A percentile compares a stretch with the other conserved stretches of the same genome.
Conservation (phyloP, 768 basidiomycete genomes). For the Lactifluus subvellereus region DNA sequence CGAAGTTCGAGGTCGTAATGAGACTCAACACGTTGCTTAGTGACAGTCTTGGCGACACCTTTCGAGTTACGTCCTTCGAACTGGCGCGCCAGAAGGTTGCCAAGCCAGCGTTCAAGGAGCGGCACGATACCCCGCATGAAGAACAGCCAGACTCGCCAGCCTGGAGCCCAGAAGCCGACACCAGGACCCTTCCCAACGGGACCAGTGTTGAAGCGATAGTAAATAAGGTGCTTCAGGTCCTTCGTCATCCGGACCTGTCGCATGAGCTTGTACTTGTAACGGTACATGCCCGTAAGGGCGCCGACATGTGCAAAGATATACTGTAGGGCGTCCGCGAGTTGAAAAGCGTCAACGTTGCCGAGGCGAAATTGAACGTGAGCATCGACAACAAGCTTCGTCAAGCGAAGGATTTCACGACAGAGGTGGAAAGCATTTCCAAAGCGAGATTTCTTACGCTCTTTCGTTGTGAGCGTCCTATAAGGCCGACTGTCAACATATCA, state of each 20-base stretch:
- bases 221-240: conserved; percentile 96
- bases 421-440: conserved; percentile 99
- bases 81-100: conserved; percentile 94
- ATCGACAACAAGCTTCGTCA: conserved; percentile 98
- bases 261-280: conserved; percentile 99
- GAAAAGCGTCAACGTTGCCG: conserved; percentile 98
- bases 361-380: conserved; percentile 98
- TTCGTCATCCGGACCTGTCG: conserved; percentile 99
- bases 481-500: conserved; percentile 18
- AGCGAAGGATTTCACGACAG: conserved; percentile 94
- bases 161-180: conserved; percentile 99
- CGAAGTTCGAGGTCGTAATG: conserved; percentile 97
- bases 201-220: conserved; percentile 99
- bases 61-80: conserved; percentile 98
- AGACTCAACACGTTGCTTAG: conserved; percentile 98
- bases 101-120: conserved; percentile 93
- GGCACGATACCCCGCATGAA: conserved; percentile 99
- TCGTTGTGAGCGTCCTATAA: conserved; percentile 89
- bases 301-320: conserved; percentile 98
- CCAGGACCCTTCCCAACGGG: conserved; percentile 99
- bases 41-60: conserved; percentile 95
- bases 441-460: conserved; percentile 99
- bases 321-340: conserved; percentile 95
- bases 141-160: conserved; percentile 99
- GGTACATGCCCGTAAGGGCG: conserved; percentile 98